Conservation (phyloP, 2,329 filamentous ascomycete species). For the Sphaerulina musiva region DNA sequence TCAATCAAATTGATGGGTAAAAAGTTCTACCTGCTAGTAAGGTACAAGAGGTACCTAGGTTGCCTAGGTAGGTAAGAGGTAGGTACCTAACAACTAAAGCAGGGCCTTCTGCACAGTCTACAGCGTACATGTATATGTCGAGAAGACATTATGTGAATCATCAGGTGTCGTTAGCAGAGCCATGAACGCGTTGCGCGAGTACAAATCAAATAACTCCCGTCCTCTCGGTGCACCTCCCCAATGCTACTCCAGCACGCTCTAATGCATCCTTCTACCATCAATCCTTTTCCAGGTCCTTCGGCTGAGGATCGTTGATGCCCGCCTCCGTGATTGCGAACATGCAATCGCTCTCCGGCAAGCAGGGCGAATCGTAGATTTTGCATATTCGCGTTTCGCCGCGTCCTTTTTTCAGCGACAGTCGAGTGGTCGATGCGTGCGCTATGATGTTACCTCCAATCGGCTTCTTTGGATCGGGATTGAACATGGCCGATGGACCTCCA, state of each 20-base stretch:
- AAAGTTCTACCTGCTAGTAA: too few species aligned
- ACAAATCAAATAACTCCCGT: not conserved
- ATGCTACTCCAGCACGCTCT: not conserved
- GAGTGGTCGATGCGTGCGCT: slow-evolving; percentile 90
- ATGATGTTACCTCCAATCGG: slow-evolving; percentile 99
- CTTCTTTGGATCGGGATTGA: slow-evolving; percentile 98
- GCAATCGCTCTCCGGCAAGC: slow-evolving; percentile 91
- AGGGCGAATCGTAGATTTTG: slow-evolving; percentile 98
- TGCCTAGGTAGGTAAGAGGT: too few species aligned
- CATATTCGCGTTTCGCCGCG: slow-evolving; percentile 91
- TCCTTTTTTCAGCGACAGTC: slow-evolving; percentile 92
- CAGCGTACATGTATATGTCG: not conserved
- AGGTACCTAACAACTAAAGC: too few species aligned
- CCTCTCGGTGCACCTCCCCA: not conserved
- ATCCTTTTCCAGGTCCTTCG: slow-evolving; percentile 91
- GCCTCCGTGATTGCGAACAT: slow-evolving; percentile 96
- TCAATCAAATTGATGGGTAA: too few species aligned
- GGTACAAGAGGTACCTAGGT: too few species aligned
- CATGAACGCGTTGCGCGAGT: not conserved
- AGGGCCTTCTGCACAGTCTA: too few species aligned
- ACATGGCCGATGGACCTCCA: slow-evolving; percentile 93
- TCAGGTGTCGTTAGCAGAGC: not conserved
- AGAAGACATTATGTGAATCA: not conserved
- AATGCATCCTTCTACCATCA: slow-evolving; percentile 11
- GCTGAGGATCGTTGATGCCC: slow-evolving; percentile 89